A percentile compares a stretch with the other conserved stretches of the same genome.
Conservation (phyloP, 139 green algal genomes). For the Volvox reticuliferus region DNA sequence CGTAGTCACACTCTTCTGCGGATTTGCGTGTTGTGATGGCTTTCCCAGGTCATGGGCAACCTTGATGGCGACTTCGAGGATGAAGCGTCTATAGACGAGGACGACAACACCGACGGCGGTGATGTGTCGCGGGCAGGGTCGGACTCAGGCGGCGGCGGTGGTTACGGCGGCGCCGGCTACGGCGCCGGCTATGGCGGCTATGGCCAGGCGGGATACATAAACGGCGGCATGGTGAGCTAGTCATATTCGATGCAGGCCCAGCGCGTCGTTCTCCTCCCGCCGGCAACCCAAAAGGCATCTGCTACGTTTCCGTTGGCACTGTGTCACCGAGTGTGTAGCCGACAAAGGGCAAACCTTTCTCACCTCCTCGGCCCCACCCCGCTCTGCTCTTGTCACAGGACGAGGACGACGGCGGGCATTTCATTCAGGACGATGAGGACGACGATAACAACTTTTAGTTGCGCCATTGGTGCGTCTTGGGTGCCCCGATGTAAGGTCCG, state of each 20-base stretch:
- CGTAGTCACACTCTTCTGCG: too few species aligned
- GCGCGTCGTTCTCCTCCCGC: too few species aligned
- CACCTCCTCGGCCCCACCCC: too few species aligned
- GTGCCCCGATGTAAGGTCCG: too few species aligned
- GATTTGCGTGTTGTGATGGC: too few species aligned
- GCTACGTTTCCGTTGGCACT: too few species aligned
- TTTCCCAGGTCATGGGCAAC: slow-evolving; percentile 58
- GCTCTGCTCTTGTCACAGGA: background rate
- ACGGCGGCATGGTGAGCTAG: slow-evolving; percentile 41
- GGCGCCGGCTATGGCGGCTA: background rate
- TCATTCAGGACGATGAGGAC: slow-evolving; percentile 48
- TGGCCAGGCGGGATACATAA: background rate
- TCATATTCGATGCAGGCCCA: too few species aligned
- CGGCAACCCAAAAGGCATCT: too few species aligned
- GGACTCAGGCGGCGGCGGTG: slow-evolving; percentile 5
- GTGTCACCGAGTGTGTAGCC: too few species aligned
- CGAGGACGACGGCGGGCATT: slow-evolving; percentile 29
- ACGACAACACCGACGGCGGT: slow-evolving; percentile 71
- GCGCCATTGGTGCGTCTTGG: too few species aligned
- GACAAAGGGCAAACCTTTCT: too few species aligned
- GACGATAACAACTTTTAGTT: slow-evolving; percentile 45
- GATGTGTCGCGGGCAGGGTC: slow-evolving; percentile 55
- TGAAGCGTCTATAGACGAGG: slow-evolving; percentile 73
- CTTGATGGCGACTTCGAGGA: slow-evolving; percentile 61
- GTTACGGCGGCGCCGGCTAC: background rate